Conservation (phyloP, 768 basidiomycete genomes). For the Boletus insuetus region DNA sequence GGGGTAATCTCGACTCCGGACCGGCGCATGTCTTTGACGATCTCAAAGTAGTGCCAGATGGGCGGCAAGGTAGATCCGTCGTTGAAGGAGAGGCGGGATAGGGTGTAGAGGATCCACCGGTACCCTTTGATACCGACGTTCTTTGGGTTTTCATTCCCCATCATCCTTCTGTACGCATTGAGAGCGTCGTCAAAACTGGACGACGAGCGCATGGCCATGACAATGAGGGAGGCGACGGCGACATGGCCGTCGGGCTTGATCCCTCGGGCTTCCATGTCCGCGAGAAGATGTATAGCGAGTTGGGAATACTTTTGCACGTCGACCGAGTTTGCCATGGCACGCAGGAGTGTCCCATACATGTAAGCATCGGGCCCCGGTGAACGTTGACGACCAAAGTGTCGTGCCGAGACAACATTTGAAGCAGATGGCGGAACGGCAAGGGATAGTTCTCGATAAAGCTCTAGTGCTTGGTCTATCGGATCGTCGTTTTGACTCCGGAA, state of each 20-base stretch:
- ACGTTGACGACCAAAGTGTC: conserved; percentile 30
- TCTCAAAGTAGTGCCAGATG: conserved; percentile 62
- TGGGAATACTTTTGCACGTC: conserved; percentile 48
- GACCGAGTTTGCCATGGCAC: conserved; percentile 43
- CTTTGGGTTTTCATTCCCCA: conserved; percentile 24
- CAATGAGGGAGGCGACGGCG: conserved; percentile 49
- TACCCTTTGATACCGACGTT: conserved; percentile 59
- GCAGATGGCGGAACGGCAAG: conserved; percentile 28
- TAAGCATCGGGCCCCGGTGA: conserved; percentile 46
- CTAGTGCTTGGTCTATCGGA: conserved; percentile 52
- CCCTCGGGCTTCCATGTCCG: conserved; percentile 60
- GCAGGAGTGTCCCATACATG: conserved; percentile 55
- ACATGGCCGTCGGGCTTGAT: conserved; percentile 45
- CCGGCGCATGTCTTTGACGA: conserved; percentile 76
- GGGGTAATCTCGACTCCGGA: conserved; percentile 56
- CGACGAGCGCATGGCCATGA: conserved; percentile 66
- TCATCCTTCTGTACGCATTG: conserved; percentile 50
- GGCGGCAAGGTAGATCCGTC: conserved; percentile 39
- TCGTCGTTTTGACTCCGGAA: conserved; percentile 37
- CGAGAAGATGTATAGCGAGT: conserved; percentile 48
- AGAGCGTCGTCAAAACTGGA: conserved; percentile 58
- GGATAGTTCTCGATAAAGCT: conserved; percentile 49
- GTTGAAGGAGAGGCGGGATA: conserved; percentile 56
- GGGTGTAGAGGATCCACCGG: conserved; percentile 58
- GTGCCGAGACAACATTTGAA: conserved; percentile 7